A percentile compares a stretch with the other conserved stretches of the same genome.
Evolutionary conservation across 176 grass and related monocot genomes (phyloP).

Genomic region (Carex cristatella): DNA sequence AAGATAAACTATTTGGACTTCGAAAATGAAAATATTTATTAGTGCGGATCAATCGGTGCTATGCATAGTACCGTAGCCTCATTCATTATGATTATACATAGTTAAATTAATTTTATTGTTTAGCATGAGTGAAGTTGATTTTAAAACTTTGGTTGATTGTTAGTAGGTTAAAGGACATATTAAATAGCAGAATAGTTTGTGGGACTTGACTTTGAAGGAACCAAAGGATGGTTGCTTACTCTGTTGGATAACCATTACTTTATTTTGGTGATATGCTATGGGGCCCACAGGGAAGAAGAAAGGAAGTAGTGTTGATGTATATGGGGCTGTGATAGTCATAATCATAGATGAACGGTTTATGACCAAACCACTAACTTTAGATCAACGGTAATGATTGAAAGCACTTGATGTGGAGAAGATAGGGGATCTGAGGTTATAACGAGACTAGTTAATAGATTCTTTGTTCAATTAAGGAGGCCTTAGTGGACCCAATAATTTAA

Average conservation of each 20-base stretch:
- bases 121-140: neutral
- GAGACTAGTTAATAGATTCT: neutral
- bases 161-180: neutral
- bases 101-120: no score
- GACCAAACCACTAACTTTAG: neutral
- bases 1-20: no score
- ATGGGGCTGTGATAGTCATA: neutral
- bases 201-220: constrained; percentile 9
- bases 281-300: neutral
- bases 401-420: neutral
- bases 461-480: neutral
- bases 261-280: neutral
- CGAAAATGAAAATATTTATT: no score
- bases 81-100: no score
- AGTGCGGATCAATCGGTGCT: no score
- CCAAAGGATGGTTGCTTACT: neutral
- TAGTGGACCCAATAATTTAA: neutral
- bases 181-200: neutral
- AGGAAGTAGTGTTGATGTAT: neutral
- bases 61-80: no score
- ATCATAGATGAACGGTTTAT: neutral
- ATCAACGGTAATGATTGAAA: neutral
- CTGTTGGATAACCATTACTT: neutral
- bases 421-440: neutral
- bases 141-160: neutral